Evolutionary conservation across 768 basidiomycete species (phyloP).

Genomic region (Russula emetica): DNA sequence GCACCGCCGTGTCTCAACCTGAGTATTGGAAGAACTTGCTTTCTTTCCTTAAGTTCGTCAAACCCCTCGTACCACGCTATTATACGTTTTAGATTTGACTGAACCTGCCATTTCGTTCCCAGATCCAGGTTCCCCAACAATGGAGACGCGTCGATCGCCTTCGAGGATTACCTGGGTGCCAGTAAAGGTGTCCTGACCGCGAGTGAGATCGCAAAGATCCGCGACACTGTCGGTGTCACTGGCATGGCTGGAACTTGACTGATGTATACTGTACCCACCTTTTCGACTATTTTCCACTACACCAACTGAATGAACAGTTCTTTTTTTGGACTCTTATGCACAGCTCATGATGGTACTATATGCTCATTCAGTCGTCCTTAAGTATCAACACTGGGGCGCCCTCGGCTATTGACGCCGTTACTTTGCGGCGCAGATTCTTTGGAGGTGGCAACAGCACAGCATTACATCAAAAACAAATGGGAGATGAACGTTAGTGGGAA

Average conservation of each 20-base stretch:
- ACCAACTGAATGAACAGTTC: not conserved
- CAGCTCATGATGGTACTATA: no score
- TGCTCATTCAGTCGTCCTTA: not conserved
- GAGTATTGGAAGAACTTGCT: conserved; percentile 75
- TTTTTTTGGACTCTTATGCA: not conserved
- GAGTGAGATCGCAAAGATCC: conserved; percentile 85
- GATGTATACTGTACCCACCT: not conserved
- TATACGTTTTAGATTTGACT: not conserved
- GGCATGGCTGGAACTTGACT: conserved; percentile 82
- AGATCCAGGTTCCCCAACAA: conserved; percentile 62
- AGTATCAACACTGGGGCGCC: not conserved
- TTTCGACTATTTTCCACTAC: not conserved
- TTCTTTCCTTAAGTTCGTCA: conserved; percentile 55
- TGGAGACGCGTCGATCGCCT: conserved; percentile 64
- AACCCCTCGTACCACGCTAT: not conserved
- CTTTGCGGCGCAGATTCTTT: not conserved
- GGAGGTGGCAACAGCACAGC: not conserved
- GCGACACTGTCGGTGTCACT: conserved; percentile 79
- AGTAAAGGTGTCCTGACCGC: conserved; percentile 78
- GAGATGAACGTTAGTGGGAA: not conserved
- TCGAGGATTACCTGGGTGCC: conserved; percentile 82
- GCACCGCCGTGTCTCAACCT: conserved; percentile 65
- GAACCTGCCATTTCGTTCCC: conserved; percentile 6
- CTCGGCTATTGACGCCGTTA: not conserved
- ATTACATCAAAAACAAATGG: not conserved